Percentiles rank a stretch among this genome's conserved stretches.
Conservation (phyloP, 2,329 filamentous ascomycete species). For the Colletotrichum abscissum region DNA sequence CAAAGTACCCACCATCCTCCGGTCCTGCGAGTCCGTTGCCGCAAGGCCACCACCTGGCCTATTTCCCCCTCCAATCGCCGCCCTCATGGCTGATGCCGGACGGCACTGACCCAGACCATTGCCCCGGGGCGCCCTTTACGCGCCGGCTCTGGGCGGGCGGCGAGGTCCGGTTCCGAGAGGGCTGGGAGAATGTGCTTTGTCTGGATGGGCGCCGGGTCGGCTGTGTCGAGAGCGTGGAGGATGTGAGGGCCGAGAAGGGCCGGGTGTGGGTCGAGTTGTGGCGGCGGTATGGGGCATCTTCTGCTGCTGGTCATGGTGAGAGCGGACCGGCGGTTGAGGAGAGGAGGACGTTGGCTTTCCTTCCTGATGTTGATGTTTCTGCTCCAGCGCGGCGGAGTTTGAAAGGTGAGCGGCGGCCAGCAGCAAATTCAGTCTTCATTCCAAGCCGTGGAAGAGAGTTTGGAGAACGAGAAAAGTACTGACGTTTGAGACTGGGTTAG, state of each 20-base stretch:
- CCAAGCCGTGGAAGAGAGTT: neutral
- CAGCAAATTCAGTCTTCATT: neutral
- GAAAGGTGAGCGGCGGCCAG: conserved; percentile 41
- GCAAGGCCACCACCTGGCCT: conserved; percentile 83
- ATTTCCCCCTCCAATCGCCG: conserved; percentile 80
- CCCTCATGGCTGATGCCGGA: conserved; percentile 76
- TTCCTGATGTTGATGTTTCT: conserved; percentile 46
- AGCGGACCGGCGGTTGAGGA: conserved; percentile 53
- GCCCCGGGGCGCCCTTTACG: conserved; percentile 76
- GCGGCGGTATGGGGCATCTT: conserved; percentile 53
- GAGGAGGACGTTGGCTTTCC: conserved; percentile 63
- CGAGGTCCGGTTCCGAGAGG: conserved; percentile 64
- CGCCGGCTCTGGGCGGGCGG: conserved; percentile 93
- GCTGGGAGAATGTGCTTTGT: conserved; percentile 43
- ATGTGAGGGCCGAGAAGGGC: conserved; percentile 45
- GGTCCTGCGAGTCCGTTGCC: conserved; percentile 53
- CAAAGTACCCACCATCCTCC: conserved; percentile 21
- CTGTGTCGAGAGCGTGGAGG: conserved; percentile 59
- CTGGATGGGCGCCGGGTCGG: conserved; percentile 52
- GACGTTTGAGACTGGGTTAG: conserved; percentile 38
- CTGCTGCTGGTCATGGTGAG: conserved; percentile 9
- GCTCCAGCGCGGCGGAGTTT: conserved; percentile 38
- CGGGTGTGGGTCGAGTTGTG: conserved; percentile 63
- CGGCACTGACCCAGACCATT: conserved; percentile 85
- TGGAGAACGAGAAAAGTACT: neutral